Evolutionary conservation across 192 early-diverging fungal species (phyloP), one percentile per base, ranked within the genome.

Genomic region (Pecoramyces ruminantium): DNA sequence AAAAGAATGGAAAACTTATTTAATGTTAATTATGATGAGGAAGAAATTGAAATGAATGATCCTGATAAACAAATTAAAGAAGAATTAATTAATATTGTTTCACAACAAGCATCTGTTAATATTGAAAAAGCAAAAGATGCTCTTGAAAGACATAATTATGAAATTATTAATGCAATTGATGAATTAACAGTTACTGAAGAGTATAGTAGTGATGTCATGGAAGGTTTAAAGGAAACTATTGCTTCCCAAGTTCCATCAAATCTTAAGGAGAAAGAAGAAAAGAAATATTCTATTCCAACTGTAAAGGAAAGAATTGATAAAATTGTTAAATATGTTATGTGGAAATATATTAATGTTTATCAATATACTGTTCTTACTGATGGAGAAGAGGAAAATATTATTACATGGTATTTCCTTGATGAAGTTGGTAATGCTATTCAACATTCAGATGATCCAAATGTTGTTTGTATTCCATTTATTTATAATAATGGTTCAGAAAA

Each of bases 1-100:
- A 90, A 92, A 28, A 88, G 92, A 79, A 85, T 92, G 81, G 90
- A 91, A 78, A 82, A 80, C 13, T 85, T 93, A 79, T 92, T 92
- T 82, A 86, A 89, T 25, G 86, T 92, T 27, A 87, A 81, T 4
- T 85, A 84, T 25, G 83, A 84, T n/a, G 86, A 87, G 18, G 78
- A 85, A 1, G 86, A 81, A 82, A 29, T 29, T 51, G 78, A 17
- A 79, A 79, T 0, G 81, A 79, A 67, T 84, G 84, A 77, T 38
- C 79, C 67, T 83, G 82, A 67, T 51, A 83, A 83, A 21, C 85
- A 89, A 9, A 83, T 87, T 21, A 84, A 87, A 30, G 82, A 86
- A 13, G 80, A 82, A 30, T 88, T 89, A 79, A 84, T 93, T 14
- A 83, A 88, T 21, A 78, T 90, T 38, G 91, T 93, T 12, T 85